A percentile compares a stretch with the other conserved stretches of the same genome.
Conservation (phyloP, 1,284 basidiomycete genomes). For the Malassezia globosa region DNA sequence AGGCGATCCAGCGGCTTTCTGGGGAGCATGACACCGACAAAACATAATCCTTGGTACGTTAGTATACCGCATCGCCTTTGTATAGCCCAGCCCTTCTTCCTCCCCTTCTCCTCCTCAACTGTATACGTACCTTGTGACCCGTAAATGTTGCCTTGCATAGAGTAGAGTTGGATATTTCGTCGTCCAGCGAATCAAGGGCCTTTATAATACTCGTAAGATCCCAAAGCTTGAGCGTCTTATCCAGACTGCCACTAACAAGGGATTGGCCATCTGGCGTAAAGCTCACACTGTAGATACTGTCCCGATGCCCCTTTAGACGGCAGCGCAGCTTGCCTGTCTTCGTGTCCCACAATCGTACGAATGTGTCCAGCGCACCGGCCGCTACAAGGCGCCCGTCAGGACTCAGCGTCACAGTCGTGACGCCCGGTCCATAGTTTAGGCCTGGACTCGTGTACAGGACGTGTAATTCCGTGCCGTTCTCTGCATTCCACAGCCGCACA, state of each 20-base stretch:
- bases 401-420: conserved; percentile 63
- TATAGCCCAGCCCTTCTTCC: too few species aligned
- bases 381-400: conserved; percentile 70
- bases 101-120: too few species aligned
- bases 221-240: conserved; percentile 79
- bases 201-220: conserved; percentile 56
- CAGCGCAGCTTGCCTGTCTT: conserved; percentile 61
- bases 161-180: conserved; percentile 45
- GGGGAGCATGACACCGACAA: conserved; percentile 67
- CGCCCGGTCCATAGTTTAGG: conserved; percentile 55
- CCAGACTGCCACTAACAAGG: conserved; percentile 69
- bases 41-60: conserved; percentile 58
- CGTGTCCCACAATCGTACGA: conserved; percentile 78
- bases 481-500: conserved; percentile 76
- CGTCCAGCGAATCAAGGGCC: conserved; percentile 29
- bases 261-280: conserved; percentile 71
- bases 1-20: conserved; percentile 76
- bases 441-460: conserved; percentile 43
- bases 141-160: conserved; percentile 65
- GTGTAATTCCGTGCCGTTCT: conserved; percentile 50
- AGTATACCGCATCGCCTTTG: conserved; percentile 22
- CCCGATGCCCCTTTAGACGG: conserved; percentile 65
- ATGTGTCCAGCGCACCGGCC: conserved; percentile 69
- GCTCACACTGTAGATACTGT: conserved; percentile 71
- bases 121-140: conserved; percentile 67